These are phyloP conservation scores for Gilbertella persicaria DNA, from an alignment of 371 early-diverging fungal species.

Conservation along the genomic window DNA sequence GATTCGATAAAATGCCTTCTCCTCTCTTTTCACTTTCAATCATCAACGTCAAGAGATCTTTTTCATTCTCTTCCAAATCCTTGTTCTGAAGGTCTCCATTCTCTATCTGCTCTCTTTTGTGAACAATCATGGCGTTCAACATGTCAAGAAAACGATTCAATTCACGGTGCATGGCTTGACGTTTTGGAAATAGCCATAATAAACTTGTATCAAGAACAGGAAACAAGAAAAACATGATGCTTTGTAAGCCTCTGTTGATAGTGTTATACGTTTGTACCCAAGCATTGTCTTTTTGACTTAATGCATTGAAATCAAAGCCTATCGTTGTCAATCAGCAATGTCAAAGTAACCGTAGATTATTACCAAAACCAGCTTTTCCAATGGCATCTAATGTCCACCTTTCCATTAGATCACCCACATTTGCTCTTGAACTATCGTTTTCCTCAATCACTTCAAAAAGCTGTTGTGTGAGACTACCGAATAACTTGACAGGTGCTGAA, in stretches of 20 bases:
- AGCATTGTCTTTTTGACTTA: constrained; percentile 11
- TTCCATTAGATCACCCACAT: constrained; percentile 28
- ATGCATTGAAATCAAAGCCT: constrained; percentile 39
- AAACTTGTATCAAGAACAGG: constrained; percentile 15
- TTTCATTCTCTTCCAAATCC: constrained; percentile 18
- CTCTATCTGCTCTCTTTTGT: constrained; percentile 12
- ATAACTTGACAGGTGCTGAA: constrained; percentile 34
- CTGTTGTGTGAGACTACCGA: constrained; percentile 28
- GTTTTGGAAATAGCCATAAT: constrained; percentile 25
- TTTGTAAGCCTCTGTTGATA: constrained; percentile 19
- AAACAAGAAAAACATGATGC: constrained; percentile 38
- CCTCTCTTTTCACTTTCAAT: constrained; percentile 31
- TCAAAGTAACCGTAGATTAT: neutral
- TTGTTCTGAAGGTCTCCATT: neutral
- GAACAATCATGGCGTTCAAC: constrained; percentile 27
- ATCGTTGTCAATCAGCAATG: neutral
- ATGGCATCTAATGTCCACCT: constrained; percentile 40
- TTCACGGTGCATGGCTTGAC: neutral
- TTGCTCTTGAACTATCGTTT: constrained; percentile 2
- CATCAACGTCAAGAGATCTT: constrained; percentile 53
- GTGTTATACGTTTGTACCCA: constrained; percentile 34
- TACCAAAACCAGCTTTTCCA: constrained; percentile 44
- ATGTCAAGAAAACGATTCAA: constrained; percentile 11
- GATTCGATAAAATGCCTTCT: constrained; percentile 18
- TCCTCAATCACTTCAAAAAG: constrained; percentile 28